Evolutionary conservation across 345 rosid species (phyloP).

Genomic region (Salix purpurea): DNA sequence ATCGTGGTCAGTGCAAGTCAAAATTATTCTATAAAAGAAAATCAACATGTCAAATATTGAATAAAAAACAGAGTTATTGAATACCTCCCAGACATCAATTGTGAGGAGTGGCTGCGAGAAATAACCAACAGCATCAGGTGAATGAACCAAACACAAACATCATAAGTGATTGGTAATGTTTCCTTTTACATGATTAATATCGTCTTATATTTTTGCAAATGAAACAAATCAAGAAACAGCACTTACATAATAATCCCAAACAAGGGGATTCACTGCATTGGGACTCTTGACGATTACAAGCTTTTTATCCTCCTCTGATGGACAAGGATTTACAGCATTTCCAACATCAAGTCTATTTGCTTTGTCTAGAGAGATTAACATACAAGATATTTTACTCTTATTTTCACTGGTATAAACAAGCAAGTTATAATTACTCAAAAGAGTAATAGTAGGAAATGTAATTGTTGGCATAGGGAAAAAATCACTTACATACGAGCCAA

Average conservation of each 20-base stretch:
- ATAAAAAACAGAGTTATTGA: neutral
- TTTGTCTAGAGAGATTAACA: conserved; percentile 51
- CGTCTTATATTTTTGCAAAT: neutral
- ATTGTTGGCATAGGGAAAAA: neutral
- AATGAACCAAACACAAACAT: conserved; percentile 5
- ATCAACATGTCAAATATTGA: neutral
- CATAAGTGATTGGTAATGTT: neutral
- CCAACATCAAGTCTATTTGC: conserved; percentile 63
- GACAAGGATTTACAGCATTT: conserved; percentile 61
- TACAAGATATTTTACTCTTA: neutral
- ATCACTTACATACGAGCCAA: conserved; percentile 81
- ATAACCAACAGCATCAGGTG: conserved; percentile 22
- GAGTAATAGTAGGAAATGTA: neutral
- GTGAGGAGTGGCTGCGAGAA: conserved; percentile 82
- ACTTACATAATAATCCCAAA: conserved; percentile 88
- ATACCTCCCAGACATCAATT: conserved; percentile 97
- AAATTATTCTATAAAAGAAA: neutral
- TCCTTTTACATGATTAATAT: neutral
- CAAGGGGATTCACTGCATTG: conserved; percentile 85
- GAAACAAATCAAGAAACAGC: conserved; percentile 1
- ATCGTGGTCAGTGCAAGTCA: neutral
- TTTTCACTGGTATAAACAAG: neutral
- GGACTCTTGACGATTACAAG: conserved; percentile 83
- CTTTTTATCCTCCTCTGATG: conserved; percentile 71
- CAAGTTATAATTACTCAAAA: neutral